Evolutionary conservation across 2,329 filamentous ascomycete genomes (phyloP), one percentile per base, ranked within the genome.

Genomic region (Talaromyces atroroseus): DNA sequence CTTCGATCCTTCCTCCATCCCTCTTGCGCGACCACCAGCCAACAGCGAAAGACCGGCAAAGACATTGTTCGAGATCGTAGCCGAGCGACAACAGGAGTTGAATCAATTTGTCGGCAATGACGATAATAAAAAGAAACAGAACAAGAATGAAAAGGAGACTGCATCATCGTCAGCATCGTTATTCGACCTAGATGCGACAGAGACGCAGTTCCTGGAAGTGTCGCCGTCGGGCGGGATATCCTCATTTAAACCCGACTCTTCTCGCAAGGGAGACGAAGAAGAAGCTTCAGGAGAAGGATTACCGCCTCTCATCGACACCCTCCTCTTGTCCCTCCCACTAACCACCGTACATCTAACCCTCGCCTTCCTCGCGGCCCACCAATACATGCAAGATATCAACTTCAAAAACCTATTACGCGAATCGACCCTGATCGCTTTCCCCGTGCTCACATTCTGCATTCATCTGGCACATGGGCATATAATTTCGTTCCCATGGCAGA

Each of bases 381-480:
- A 78, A 62, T 78, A 77, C 60, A 72, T 74, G 1, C 68, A 76
- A 63, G 62, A 66, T 3, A 71, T 69, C 52, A 62, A 68, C 3
- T 46, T 72, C 5, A 58, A 64, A 16, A 62, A 60, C n/a, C 64
- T 74, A 8, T 42, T 72, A 7, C 65, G 65, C 56, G 69, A 75
- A 29, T 73, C 75, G 1, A 42, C 69, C 1, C 65, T 71, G 29
- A 63, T 71, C 8, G 71, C 74, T 0, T 74, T 78, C 21, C 76
- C 76, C 1, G 67, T 72, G 2, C 64, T 78, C 18, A 73, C 72
- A 5, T 64, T 76, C 18, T 58, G 76, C n/a, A 67, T 78, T 24
- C 74, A 77, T 52, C 65, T 78, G 23, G 68, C 70, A 21, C 76
- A 77, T 49, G 76, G 76, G 2, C 74, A 77, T 57, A 67, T 78